phyloP scores from a whole-genome alignment of 164 flowering plant genomes.

The grape (Vitis vinifera) region ASM3070453v1 NC_081808.1:2997501-2998000 shows the following conservation, averaged over 20 bases:
- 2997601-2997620: slow-evolving; percentile 8
- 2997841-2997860: slow-evolving; percentile 1
- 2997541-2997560: slow-evolving; percentile 16
- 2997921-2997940: not conserved
- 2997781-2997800: slow-evolving; percentile 13
- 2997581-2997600: slow-evolving; percentile 15
- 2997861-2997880: not conserved
- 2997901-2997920: too few species aligned
- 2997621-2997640: not conserved
- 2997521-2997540: not conserved
- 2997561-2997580: slow-evolving; percentile 12
- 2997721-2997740: too few species aligned
- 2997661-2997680: not conserved
- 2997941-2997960: not conserved
- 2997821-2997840: slow-evolving; percentile 1
- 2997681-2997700: too few species aligned
- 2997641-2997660: not conserved
- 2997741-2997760: not conserved
- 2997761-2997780: slow-evolving; percentile 8
- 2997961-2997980: not conserved
- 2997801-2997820: slow-evolving; percentile 1
- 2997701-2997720: too few species aligned
- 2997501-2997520: not conserved
- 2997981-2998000: not conserved
- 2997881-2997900: not conserved